These are phyloP conservation scores for Phytophthora pisi DNA, from an alignment of 352 stramenopile genomes.

Conservation along the genomic window DNA sequence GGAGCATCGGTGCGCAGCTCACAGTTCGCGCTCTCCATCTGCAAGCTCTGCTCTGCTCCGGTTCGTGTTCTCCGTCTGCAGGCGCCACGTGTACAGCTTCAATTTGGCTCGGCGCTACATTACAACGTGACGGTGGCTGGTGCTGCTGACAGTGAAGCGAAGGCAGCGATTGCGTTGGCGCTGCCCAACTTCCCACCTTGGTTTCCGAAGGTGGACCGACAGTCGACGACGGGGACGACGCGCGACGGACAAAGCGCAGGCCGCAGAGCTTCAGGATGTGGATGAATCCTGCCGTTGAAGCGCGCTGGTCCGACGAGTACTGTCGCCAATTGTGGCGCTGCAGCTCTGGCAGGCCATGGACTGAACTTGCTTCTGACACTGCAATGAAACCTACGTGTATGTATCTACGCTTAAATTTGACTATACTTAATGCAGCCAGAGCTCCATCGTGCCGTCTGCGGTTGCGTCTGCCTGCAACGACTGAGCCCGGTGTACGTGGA, in stretches of 20 bases:
- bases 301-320: conserved; percentile 11
- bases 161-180: conserved; percentile 7
- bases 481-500: conserved; percentile 2
- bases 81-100: background rate
- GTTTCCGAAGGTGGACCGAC: background rate
- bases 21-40: background rate
- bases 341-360: background rate
- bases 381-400: conserved; percentile 13
- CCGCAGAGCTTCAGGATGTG: conserved; percentile 16
- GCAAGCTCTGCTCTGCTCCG: background rate
- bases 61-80: background rate
- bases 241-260: conserved; percentile 21
- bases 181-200: background rate
- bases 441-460: background rate
- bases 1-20: background rate
- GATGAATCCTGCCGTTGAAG: conserved; percentile 27
- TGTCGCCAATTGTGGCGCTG: conserved; percentile 7
- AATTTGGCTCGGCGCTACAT: background rate
- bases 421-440: conserved; percentile 24
- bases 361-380: too few relatives aligned
- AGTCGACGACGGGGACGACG: conserved; percentile 11
- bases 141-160: too few relatives aligned
- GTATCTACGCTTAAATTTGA: conserved; percentile 31
- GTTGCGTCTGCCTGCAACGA: conserved; percentile 14
- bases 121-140: conserved; percentile 8